These are phyloP conservation scores for Silene vulgaris DNA, from an alignment of 179 eudicot genomes.

Conservation along the genomic window DNA sequence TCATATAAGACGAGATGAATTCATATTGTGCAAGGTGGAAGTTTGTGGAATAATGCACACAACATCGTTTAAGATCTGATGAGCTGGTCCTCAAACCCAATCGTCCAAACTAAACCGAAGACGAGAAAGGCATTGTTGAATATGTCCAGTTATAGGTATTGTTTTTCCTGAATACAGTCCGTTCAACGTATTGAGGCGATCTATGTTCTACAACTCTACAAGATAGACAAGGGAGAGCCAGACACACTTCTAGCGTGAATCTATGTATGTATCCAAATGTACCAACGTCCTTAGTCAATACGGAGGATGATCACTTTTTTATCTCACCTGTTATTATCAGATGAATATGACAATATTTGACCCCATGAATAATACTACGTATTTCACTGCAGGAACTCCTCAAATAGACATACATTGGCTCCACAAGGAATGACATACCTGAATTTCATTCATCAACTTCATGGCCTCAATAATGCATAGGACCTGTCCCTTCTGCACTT, in stretches of 20 bases:
- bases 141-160: no score
- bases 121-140: no score
- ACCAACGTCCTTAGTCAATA: background rate
- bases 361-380: background rate
- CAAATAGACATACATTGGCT: slow-evolving; percentile 51
- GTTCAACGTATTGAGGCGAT: background rate
- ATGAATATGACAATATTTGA: background rate
- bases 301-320: background rate
- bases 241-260: background rate
- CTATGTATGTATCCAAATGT: background rate
- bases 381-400: slow-evolving; percentile 33
- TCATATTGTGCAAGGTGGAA: background rate
- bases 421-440: slow-evolving; percentile 78
- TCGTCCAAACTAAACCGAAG: no score
- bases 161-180: no score
- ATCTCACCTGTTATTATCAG: background rate
- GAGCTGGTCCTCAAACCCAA: no score
- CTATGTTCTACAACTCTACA: background rate
- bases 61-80: background rate
- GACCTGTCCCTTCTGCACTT: slow-evolving; percentile 84
- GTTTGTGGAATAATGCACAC: background rate
- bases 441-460: slow-evolving; percentile 98
- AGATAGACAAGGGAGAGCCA: background rate
- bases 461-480: slow-evolving; percentile 96
- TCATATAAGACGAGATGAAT: background rate